Base-by-base conservation (phyloP, 2,329 filamentous ascomycete species). In the Chalara sp. region DNA sequence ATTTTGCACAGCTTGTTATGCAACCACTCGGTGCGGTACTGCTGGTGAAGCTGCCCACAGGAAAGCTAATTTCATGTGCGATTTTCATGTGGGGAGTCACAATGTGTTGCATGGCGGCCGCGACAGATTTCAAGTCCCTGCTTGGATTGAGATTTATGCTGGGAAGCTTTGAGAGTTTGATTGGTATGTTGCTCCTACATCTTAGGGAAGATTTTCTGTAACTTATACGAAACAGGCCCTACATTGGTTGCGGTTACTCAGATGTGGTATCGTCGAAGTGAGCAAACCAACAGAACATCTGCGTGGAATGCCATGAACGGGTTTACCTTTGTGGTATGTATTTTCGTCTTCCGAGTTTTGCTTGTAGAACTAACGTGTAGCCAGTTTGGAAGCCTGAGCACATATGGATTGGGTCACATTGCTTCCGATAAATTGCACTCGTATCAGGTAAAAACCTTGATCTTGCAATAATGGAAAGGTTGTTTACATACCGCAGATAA, bases 291-390 rank as follows among this genome's bases (percentile, higher is more conserved):
- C 46, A 67, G 80, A 4, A 76, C 78, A 8, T 74, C 76, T 6
- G 72, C 73, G 2, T 83, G 80, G 80, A 81, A 82, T 58, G 74
- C 53, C 21, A 83, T 81, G 75, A 79, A 82, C 49, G 79, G 80
- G 2, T 62, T 81, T 4, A 78, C 77, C 8, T 56, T 51, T 10
- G 58, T 60, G 48, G 60, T 78, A 81, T 56, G 70, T 72, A 30
- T 10, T 73, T n/a, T 31, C 5, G 13, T 0, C 82, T 80, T 54
- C 13, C 10, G 13, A 12, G n/a, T 13, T 21, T 21, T 21, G 21
- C 21, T 49, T 6, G 29, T 21, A 8, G 32, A 5, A 11, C 35
- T 11, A 13, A 39, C 43, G 33, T 35, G 29, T 21, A 21, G 21
- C 21, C 21, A 58, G 56, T 52, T 60, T 39, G 57, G 58, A 12